Base-by-base conservation (phyloP, 257 asterid genomes). In the Thymus quinquecostatus region DNA sequence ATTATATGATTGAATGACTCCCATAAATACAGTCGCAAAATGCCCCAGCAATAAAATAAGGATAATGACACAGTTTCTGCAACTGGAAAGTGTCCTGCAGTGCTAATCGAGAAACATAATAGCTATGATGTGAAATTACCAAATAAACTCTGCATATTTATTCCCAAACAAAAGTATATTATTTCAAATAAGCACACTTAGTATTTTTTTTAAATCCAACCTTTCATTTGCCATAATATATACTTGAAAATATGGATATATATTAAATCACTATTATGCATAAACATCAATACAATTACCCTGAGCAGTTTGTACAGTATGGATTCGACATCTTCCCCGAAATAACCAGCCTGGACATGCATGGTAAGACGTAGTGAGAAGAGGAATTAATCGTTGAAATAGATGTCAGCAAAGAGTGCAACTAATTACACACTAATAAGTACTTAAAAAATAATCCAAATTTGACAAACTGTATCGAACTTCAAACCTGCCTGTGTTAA, bases 401-500 rank as follows among this genome's bases (percentile, higher is more conserved):
- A 14, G 60, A 38, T 40, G 51, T 54, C 40, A 62, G 48, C 40
- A 36, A 34, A 27, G 49, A 48, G 63, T 48, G 61, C 68, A 38
- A 55, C 51, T 70, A 30, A 76, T 21, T 61, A 10, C 62, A 64
- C 55, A 63, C 59, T 6, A 75, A 38, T 70, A 74, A 75, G 50
- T 50, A 54, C 61, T 69, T 32, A 49, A 36, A 36, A 66, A 73
- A 57, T 36, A 29, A 64, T 10, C 50, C 51, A 68, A n/a, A 34
- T 50, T 56, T 56, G 40, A 69, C 61, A 72, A 64, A 75, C 67
- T 68, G 81, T 69, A 77, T 79, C 97, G 85, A 86, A 88, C 92
- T 88, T 84, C 97, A 89, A 86, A 88, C 96, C 90, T 85, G 91
- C 98, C 98, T 92, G 98, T 62, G 98, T 92, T 77, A 92, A 81